Percentiles rank a stretch among this genome's conserved stretches.
These are phyloP conservation scores for Notholithocarpus densiflorus DNA, from an alignment of 306 rosid genomes.

Conservation along the genomic window DNA sequence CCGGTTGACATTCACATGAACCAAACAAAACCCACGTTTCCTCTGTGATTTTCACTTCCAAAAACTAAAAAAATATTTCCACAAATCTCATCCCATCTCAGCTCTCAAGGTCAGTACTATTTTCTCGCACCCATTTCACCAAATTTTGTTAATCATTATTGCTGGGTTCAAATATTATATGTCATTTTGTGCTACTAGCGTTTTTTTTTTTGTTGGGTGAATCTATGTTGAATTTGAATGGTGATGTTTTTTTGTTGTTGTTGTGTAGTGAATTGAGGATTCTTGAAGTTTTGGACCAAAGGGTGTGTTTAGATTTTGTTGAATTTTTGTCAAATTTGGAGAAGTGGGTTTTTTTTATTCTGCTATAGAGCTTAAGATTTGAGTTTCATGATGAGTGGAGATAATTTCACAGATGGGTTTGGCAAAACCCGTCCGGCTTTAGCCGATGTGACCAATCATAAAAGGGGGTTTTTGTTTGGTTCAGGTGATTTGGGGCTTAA, in stretches of 20 bases:
- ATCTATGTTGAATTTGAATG: neutral
- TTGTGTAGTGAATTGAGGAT: neutral
- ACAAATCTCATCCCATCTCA: too few relatives aligned
- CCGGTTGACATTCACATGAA: too few relatives aligned
- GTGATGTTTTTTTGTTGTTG: neutral
- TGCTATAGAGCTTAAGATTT: constrained; percentile 11
- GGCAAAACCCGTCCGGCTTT: constrained; percentile 50
- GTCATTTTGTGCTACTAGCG: too few relatives aligned
- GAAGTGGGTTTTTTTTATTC: neutral
- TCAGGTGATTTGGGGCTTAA: constrained; percentile 30
- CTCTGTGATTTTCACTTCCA: too few relatives aligned
- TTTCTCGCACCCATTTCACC: too few relatives aligned
- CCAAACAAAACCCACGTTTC: too few relatives aligned
- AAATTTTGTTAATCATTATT: too few relatives aligned
- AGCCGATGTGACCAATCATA: constrained; percentile 56
- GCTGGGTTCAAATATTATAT: too few relatives aligned
- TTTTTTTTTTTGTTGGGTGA: too few relatives aligned
- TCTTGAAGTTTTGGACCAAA: neutral
- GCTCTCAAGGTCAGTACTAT: too few relatives aligned
- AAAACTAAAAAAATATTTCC: too few relatives aligned
- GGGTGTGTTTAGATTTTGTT: neutral
- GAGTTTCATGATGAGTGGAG: constrained; percentile 40
- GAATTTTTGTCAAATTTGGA: neutral
- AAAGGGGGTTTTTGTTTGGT: constrained; percentile 46
- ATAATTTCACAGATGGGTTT: constrained; percentile 34